phyloP scores from a whole-genome alignment of 331 rosid species.

The Acacia concinna region DNA sequence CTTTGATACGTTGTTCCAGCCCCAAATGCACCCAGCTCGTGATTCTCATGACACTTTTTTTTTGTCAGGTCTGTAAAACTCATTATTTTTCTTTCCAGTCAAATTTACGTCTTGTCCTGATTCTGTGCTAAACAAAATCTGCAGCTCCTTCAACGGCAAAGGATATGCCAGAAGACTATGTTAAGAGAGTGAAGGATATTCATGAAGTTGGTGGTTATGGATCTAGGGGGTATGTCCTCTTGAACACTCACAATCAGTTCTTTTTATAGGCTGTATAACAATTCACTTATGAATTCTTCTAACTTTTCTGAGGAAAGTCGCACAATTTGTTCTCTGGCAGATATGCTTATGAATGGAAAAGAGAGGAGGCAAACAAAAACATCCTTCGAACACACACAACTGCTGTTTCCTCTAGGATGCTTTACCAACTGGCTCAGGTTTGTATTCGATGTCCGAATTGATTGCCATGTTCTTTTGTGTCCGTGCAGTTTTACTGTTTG shows the following conservation, averaged over 20 bases:
- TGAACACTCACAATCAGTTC: conserved; percentile 5
- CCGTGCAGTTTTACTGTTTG: conserved; percentile 11
- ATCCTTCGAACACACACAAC: conserved; percentile 94
- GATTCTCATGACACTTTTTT: conserved; percentile 57
- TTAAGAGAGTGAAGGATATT: conserved; percentile 77
- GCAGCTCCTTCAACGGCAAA: conserved; percentile 83
- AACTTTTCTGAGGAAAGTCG: conserved; percentile 6
- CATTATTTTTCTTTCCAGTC: conserved; percentile 9
- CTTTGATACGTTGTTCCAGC: conserved; percentile 92
- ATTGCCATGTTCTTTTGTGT: conserved; percentile 4
- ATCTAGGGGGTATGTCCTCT: conserved; percentile 75
- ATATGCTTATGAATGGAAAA: conserved; percentile 83
- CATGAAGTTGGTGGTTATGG: conserved; percentile 92
- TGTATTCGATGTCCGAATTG: conserved; percentile 23
- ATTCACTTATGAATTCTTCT: conserved; percentile 9
- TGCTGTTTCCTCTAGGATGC: conserved; percentile 93
- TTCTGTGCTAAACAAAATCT: conserved; percentile 24
- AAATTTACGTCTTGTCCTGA: conserved; percentile 31
- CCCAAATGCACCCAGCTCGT: conserved; percentile 97
- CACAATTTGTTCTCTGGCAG: conserved; percentile 41
- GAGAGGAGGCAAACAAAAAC: conserved; percentile 91
- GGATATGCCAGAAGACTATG: conserved; percentile 87
- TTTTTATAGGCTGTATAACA: conserved; percentile 10
- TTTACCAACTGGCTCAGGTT: conserved; percentile 81
- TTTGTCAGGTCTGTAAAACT: conserved; percentile 4